Conservation (phyloP, 106 monocot genomes). For the Acorus calamus region DNA sequence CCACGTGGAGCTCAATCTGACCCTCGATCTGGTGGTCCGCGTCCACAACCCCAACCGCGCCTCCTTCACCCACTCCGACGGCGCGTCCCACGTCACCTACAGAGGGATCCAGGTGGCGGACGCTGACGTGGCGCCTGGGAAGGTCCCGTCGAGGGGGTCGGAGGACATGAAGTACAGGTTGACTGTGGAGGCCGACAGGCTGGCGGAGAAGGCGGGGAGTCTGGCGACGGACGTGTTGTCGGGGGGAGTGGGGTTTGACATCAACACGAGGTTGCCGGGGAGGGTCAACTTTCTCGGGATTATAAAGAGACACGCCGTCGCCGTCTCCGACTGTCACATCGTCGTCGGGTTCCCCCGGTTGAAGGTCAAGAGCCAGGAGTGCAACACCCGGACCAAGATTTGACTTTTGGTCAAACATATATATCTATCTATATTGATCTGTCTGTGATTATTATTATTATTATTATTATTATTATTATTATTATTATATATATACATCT, state of each 20-base stretch:
- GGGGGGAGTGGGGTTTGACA: constrained; percentile 6
- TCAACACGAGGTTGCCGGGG: constrained; percentile 2
- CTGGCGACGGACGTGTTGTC: constrained; percentile 2
- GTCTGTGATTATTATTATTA: too few relatives aligned
- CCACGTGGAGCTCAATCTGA: constrained; percentile 6
- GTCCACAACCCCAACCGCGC: constrained; percentile 15
- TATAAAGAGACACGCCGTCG: constrained; percentile 9
- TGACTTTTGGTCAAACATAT: background rate
- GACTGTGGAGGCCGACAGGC: constrained; percentile 4
- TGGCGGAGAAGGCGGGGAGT: background rate
- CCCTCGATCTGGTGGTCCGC: constrained; percentile 3
- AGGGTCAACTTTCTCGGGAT: constrained; percentile 6
- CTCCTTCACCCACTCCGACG: constrained; percentile 8
- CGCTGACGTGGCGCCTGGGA: background rate
- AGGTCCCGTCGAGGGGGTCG: constrained; percentile 4
- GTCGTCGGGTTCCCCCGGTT: constrained; percentile 11
- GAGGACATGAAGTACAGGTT: background rate
- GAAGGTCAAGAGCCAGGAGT: background rate
- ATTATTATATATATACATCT: too few relatives aligned
- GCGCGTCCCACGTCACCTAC: constrained; percentile 1
- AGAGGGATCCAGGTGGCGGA: constrained; percentile 7
- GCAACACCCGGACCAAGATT: constrained; percentile 7
- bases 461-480: too few relatives aligned
- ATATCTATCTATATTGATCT: too few relatives aligned
- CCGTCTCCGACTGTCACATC: constrained; percentile 6